Evolutionary conservation across 495 filamentous ascomycete genomes (phyloP).

Genomic region (Penicillium macrosclerotiorum): DNA sequence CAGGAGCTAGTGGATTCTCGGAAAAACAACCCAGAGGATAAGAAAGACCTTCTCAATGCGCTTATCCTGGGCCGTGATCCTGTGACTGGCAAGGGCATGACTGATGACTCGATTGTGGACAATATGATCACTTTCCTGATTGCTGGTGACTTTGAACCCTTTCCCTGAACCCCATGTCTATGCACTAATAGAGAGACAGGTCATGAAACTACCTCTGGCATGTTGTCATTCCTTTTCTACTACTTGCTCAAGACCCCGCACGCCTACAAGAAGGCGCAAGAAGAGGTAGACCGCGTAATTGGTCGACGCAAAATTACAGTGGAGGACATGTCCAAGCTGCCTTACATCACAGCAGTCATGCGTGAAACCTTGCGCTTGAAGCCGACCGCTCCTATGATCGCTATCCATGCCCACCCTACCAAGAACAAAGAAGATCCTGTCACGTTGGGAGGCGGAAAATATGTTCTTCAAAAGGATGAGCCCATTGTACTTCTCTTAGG

Average conservation of each 20-base stretch:
- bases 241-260: constrained; percentile 61
- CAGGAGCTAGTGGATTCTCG: constrained; percentile 60
- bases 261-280: constrained; percentile 57
- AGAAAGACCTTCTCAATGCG: constrained; percentile 68
- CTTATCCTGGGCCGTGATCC: constrained; percentile 67
- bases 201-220: constrained; percentile 70
- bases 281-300: constrained; percentile 66
- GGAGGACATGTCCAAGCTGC: constrained; percentile 65
- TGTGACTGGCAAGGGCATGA: constrained; percentile 63
- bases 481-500: constrained; percentile 54
- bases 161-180: neutral
- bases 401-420: constrained; percentile 31
- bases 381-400: constrained; percentile 56
- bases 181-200: constrained; percentile 40
- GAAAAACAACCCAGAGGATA: constrained; percentile 51
- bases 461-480: constrained; percentile 55
- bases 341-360: constrained; percentile 64
- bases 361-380: constrained; percentile 68
- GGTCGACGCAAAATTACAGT: constrained; percentile 61
- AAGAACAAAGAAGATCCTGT: constrained; percentile 54
- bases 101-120: constrained; percentile 59
- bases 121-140: constrained; percentile 75
- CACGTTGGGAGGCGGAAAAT: constrained; percentile 57
- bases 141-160: constrained; percentile 26
- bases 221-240: constrained; percentile 55